Evolutionary conservation across 345 rosid genomes (phyloP).

Genomic region (Camelina hispida): DNA sequence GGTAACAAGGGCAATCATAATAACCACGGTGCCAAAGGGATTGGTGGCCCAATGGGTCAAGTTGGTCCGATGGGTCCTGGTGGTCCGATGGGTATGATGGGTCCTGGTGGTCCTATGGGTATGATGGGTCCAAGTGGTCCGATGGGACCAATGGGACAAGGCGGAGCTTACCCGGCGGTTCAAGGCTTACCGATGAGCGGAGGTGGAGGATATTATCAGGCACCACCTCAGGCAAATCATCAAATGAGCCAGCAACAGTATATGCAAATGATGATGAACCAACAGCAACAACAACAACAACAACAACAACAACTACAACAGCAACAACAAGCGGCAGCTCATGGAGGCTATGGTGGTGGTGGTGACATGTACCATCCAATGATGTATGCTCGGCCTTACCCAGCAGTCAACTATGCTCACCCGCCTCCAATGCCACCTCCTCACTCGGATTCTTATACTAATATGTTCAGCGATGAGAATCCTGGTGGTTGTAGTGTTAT

Average conservation of each 20-base stretch:
- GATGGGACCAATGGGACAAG: conserved; percentile 50
- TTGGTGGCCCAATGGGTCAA: conserved; percentile 47
- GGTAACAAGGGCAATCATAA: conserved; percentile 44
- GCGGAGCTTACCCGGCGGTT: conserved; percentile 60
- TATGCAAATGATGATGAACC: conserved; percentile 36
- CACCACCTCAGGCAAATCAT: conserved; percentile 47
- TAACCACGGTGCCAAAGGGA: conserved; percentile 32
- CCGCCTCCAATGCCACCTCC: conserved; percentile 63
- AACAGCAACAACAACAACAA: conserved; percentile 57
- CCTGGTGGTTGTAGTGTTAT: conserved; percentile 82
- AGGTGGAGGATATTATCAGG: conserved; percentile 48
- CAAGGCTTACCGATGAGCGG: conserved; percentile 80
- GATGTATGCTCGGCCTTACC: conserved; percentile 78
- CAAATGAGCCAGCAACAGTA: conserved; percentile 59
- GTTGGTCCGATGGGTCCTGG: conserved; percentile 43
- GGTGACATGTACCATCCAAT: conserved; percentile 78
- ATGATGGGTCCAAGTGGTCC: conserved; percentile 47
- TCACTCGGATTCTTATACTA: conserved; percentile 60
- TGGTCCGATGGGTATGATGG: conserved; percentile 45
- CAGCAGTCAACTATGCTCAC: conserved; percentile 60
- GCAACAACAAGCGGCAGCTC: conserved; percentile 48
- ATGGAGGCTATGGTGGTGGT: conserved; percentile 71
- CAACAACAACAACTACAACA: conserved; percentile 22
- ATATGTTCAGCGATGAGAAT: conserved; percentile 92
- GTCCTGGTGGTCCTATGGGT: conserved; percentile 41